phyloP scores from a whole-genome alignment of 495 filamentous ascomycete species.

The Aspergillus egyptiacus region DNA sequence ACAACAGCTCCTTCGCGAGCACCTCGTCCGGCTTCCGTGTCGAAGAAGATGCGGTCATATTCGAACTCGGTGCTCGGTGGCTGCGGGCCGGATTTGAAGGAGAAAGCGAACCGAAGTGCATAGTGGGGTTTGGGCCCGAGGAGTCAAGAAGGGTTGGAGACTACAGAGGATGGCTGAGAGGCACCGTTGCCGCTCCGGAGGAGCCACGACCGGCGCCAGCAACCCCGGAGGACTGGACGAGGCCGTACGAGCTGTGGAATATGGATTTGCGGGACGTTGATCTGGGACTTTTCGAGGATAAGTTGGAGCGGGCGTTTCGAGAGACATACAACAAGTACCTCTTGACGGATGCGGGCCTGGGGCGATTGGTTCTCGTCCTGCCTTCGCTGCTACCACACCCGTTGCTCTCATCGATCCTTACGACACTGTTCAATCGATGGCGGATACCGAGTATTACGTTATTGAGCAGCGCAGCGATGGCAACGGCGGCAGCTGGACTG shows the following conservation, averaged over 20 bases:
- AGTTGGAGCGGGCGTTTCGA: conserved; percentile 76
- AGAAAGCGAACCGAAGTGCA: conserved; percentile 66
- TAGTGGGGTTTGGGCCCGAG: conserved; percentile 63
- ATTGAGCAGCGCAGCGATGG: conserved; percentile 64
- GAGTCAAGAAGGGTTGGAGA: conserved; percentile 77
- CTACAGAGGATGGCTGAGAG: conserved; percentile 61
- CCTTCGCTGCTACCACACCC: conserved; percentile 75
- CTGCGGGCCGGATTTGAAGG: conserved; percentile 82
- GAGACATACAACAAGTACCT: conserved; percentile 83
- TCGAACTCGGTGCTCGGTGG: conserved; percentile 77
- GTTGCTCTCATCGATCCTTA: conserved; percentile 65
- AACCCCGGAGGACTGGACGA: conserved; percentile 58
- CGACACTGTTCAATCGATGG: conserved; percentile 72
- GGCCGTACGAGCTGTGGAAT: conserved; percentile 74
- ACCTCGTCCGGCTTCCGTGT: conserved; percentile 69
- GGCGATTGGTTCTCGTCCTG: conserved; percentile 66
- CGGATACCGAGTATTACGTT: conserved; percentile 77
- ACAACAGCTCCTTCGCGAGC: conserved; percentile 46
- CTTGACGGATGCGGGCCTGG: conserved; percentile 65
- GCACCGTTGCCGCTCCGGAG: conserved; percentile 17
- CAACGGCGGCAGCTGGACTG: conserved; percentile 70
- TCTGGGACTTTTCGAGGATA: conserved; percentile 76
- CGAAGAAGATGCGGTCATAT: conserved; percentile 76
- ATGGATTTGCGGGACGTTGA: conserved; percentile 67
- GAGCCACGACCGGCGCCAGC: conserved; percentile 20